These are phyloP conservation scores for Monosporascus sp. DNA, from an alignment of 2,329 filamentous ascomycete species.

Conservation along the genomic window DNA sequence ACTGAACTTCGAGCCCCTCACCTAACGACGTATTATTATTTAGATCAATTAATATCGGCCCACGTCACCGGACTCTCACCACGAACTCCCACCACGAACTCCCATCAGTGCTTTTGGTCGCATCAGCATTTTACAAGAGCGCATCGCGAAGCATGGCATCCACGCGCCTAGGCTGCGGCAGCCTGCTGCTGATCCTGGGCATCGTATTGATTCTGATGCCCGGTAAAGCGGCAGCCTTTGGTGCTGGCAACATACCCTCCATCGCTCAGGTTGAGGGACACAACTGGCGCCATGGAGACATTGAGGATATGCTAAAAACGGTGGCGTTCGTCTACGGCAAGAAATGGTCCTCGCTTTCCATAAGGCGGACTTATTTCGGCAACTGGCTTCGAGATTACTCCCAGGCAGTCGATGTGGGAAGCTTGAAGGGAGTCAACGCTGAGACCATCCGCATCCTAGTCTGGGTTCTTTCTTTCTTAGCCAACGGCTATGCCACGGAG, in stretches of 20 bases:
- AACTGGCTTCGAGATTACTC: constrained; percentile 87
- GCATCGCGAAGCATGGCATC: constrained; percentile 37
- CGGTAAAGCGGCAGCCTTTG: constrained; percentile 54
- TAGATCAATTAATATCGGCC: not conserved
- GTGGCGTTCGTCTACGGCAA: constrained; percentile 72
- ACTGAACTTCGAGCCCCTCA: not conserved
- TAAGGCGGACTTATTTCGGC: constrained; percentile 76
- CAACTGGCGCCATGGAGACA: constrained; percentile 71
- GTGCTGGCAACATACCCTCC: constrained; percentile 67
- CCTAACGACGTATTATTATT: not conserved
- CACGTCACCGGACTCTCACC: not conserved
- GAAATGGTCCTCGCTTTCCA: constrained; percentile 76
- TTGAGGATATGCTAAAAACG: constrained; percentile 76
- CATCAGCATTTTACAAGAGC: not conserved
- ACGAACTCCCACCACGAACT: not conserved
- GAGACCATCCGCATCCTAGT: constrained; percentile 74
- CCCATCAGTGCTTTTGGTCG: not conserved
- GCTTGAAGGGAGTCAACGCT: constrained; percentile 70
- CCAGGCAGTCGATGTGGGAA: constrained; percentile 76
- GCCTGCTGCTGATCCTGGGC: constrained; percentile 46
- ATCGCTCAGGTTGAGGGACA: constrained; percentile 57
- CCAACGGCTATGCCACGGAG: constrained; percentile 78
- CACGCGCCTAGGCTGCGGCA: constrained; percentile 40
- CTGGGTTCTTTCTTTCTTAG: constrained; percentile 76
- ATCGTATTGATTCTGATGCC: constrained; percentile 53